Evolutionary conservation across 495 filamentous ascomycete species (phyloP).

Genomic region (Bathelium albidoporum): DNA sequence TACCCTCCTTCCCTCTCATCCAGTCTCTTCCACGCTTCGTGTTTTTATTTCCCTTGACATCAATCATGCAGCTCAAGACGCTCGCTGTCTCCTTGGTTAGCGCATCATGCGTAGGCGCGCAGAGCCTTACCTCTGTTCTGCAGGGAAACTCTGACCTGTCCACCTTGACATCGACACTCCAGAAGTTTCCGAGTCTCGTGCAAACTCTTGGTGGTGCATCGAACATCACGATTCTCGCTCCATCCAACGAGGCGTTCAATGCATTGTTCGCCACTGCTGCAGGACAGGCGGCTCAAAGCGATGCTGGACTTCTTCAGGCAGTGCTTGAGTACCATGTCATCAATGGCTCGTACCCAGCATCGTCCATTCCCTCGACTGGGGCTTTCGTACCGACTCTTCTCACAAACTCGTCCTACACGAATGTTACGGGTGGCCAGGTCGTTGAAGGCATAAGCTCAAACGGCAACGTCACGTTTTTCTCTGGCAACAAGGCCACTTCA

Average conservation of each 20-base stretch:
- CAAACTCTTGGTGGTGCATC: slow-evolving; percentile 31
- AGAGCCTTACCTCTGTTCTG: slow-evolving; percentile 29
- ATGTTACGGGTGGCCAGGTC: slow-evolving; percentile 40
- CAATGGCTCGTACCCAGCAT: slow-evolving; percentile 39
- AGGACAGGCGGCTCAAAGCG: slow-evolving; percentile 22
- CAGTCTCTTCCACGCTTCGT: not conserved
- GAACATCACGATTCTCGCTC: slow-evolving; percentile 57
- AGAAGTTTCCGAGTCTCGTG: slow-evolving; percentile 32
- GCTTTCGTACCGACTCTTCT: slow-evolving; percentile 48
- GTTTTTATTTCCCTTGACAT: not conserved
- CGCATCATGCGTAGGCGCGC: not conserved
- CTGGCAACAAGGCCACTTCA: slow-evolving; percentile 26
- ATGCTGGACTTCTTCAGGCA: slow-evolving; percentile 32
- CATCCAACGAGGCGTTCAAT: slow-evolving; percentile 48
- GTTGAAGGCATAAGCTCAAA: slow-evolving; percentile 29
- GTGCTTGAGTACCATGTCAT: slow-evolving; percentile 58
- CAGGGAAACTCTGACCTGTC: slow-evolving; percentile 33
- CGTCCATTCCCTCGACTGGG: slow-evolving; percentile 33
- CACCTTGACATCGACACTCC: slow-evolving; percentile 37
- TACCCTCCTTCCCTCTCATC: not conserved
- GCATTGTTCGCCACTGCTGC: slow-evolving; percentile 29
- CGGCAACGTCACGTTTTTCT: slow-evolving; percentile 27
- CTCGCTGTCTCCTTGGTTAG: not conserved
- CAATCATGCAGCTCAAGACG: not conserved
- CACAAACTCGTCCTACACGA: slow-evolving; percentile 39